Percentiles rank a stretch among this genome's conserved stretches.
Conservation (phyloP, 768 basidiomycete species). For the Leccinum longicurvipes region DNA sequence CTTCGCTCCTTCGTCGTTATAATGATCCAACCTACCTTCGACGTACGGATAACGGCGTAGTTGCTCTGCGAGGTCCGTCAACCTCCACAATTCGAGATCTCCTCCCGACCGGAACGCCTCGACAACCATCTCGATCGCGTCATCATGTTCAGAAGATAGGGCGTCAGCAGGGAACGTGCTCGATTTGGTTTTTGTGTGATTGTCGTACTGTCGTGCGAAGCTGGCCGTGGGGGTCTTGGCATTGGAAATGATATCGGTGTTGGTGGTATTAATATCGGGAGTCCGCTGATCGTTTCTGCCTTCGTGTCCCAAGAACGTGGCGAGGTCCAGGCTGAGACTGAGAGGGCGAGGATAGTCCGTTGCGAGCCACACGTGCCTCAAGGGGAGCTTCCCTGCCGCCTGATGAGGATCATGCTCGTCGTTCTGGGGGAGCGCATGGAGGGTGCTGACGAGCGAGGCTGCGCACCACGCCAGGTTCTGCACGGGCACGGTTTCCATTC, state of each 20-base stretch:
- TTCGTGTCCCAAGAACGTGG: neutral
- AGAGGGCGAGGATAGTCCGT: slow-evolving; percentile 46
- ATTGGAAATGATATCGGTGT: neutral
- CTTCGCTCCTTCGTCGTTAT: too few relatives aligned
- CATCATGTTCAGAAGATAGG: slow-evolving; percentile 40
- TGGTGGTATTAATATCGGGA: neutral
- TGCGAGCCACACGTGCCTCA: slow-evolving; percentile 51
- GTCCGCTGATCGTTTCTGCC: neutral
- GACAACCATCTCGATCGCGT: slow-evolving; percentile 43
- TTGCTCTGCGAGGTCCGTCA: slow-evolving; percentile 44
- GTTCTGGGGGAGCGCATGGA: slow-evolving; percentile 33
- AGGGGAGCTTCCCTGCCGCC: too few relatives aligned
- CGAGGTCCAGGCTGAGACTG: neutral
- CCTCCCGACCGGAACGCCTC: slow-evolving; percentile 42
- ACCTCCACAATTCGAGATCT: slow-evolving; percentile 36
- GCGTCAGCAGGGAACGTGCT: slow-evolving; percentile 42
- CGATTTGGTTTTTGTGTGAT: slow-evolving; percentile 27
- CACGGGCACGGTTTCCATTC: slow-evolving; percentile 49
- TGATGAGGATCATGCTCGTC: slow-evolving; percentile 20
- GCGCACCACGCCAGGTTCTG: slow-evolving; percentile 48
- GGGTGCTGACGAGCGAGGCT: slow-evolving; percentile 43
- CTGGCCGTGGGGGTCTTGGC: neutral
- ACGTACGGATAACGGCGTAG: slow-evolving; percentile 23
- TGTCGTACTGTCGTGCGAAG: neutral
- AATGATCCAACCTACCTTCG: slow-evolving; percentile 12